Percentiles rank a stretch among this genome's conserved stretches.
Conservation (phyloP, 2,329 filamentous ascomycete species). For the Fusarium subglutinans region DNA sequence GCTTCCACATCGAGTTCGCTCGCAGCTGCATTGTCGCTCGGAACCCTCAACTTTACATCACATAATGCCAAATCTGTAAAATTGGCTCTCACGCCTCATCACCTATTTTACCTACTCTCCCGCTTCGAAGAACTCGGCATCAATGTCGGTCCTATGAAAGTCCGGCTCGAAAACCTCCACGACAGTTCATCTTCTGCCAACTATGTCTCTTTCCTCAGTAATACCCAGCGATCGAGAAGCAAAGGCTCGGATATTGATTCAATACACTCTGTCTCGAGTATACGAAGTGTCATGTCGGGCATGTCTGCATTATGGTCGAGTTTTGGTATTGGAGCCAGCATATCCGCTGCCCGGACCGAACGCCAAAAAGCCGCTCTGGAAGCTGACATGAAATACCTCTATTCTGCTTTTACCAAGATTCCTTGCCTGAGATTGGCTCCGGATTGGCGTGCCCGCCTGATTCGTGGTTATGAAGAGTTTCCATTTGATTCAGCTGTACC, state of each 20-base stretch:
- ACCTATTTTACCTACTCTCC: conserved; percentile 95
- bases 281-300: conserved; percentile 95
- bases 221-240: conserved; percentile 78
- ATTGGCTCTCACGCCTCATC: conserved; percentile 91
- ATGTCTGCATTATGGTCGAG: conserved; percentile 95
- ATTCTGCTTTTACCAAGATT: conserved; percentile 98
- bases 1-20: conserved; percentile 78
- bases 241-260: conserved; percentile 86
- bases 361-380: conserved; percentile 88
- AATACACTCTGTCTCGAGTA: conserved; percentile 94
- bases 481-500: conserved; percentile 98
- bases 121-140: conserved; percentile 94
- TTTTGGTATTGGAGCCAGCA: conserved; percentile 82
- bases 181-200: conserved; percentile 86
- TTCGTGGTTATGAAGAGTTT: conserved; percentile 95
- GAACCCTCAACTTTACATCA: conserved; percentile 84
- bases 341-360: conserved; percentile 83
- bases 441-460: conserved; percentile 91
- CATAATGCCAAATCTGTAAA: conserved; percentile 89
- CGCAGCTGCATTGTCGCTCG: conserved; percentile 86
- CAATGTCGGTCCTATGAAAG: conserved; percentile 93
- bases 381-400: conserved; percentile 92
- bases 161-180: conserved; percentile 93
- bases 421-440: conserved; percentile 88
- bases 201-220: conserved; percentile 94